These are phyloP conservation scores for Carex pumila DNA, from an alignment of 176 grass and related monocot genomes.

Conservation along the genomic window DNA sequence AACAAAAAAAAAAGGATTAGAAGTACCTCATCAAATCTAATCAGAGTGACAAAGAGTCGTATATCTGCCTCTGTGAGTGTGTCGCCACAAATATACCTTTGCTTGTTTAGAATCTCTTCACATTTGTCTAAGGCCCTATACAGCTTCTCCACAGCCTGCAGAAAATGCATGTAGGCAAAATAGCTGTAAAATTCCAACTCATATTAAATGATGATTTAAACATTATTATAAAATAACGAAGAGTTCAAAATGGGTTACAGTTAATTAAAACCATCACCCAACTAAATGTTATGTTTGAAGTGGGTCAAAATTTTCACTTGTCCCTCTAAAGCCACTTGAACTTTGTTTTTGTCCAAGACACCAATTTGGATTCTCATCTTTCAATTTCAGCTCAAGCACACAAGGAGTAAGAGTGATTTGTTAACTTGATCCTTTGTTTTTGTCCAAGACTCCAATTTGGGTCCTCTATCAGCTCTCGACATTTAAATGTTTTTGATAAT, in stretches of 20 bases:
- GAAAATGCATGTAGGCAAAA: not conserved
- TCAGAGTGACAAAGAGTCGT: slow-evolving; percentile 90
- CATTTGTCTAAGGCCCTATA: slow-evolving; percentile 72
- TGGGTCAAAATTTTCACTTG: not conserved
- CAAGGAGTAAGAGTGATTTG: not conserved
- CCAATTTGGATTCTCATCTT: not conserved
- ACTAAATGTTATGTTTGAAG: not conserved
- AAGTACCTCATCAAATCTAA: slow-evolving; percentile 95
- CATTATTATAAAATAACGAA: not conserved
- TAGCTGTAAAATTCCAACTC: not conserved
- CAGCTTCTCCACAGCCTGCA: slow-evolving; percentile 56
- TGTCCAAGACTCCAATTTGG: not conserved
- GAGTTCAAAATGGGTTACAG: not conserved
- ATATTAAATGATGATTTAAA: not conserved
- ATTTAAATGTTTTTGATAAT: not conserved
- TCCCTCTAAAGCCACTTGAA: not conserved
- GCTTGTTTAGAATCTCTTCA: slow-evolving; percentile 74
- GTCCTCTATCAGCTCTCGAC: not conserved
- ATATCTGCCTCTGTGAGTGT: slow-evolving; percentile 69
- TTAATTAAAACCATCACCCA: not conserved
- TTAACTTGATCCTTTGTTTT: not conserved
- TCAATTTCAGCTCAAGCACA: not conserved
- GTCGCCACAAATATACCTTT: slow-evolving; percentile 73
- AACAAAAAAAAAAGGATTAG: not conserved
- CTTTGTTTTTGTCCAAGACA: not conserved